Evolutionary conservation across 2,329 filamentous ascomycete genomes (phyloP).

Genomic region (Cladophialophora carrionii): DNA sequence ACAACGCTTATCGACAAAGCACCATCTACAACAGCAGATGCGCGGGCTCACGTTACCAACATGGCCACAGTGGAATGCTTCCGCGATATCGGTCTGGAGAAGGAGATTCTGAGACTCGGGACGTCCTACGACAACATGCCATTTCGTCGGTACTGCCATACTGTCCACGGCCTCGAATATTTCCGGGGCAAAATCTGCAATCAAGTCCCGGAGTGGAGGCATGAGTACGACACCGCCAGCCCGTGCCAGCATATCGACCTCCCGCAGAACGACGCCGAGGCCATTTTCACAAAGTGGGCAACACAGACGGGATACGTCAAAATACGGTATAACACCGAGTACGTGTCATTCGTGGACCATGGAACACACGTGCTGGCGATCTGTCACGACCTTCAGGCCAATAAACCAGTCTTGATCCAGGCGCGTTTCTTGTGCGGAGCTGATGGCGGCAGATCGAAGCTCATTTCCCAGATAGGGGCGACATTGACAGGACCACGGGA

Average conservation of each 20-base stretch:
- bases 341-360: not conserved
- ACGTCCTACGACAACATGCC: not conserved
- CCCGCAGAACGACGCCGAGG: not conserved
- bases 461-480: not conserved
- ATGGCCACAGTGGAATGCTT: not conserved
- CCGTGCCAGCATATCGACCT: not conserved
- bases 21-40: not conserved
- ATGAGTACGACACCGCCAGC: not conserved
- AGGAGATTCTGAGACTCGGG: not conserved
- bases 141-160: not conserved
- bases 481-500: not conserved
- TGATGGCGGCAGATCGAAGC: not conserved
- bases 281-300: not conserved
- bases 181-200: not conserved
- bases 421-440: not conserved
- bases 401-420: not conserved
- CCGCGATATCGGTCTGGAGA: not conserved
- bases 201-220: not conserved
- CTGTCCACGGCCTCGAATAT: not conserved
- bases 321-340: not conserved
- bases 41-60: not conserved
- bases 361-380: not conserved
- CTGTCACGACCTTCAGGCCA: not conserved
- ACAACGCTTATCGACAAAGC: not conserved
- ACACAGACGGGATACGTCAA: not conserved